Percentiles rank a stretch among this genome's conserved stretches.
These are phyloP conservation scores for Protomyces arabidopsidicola DNA, from an alignment of 1,139 yeast genomes.

Conservation along the genomic window DNA sequence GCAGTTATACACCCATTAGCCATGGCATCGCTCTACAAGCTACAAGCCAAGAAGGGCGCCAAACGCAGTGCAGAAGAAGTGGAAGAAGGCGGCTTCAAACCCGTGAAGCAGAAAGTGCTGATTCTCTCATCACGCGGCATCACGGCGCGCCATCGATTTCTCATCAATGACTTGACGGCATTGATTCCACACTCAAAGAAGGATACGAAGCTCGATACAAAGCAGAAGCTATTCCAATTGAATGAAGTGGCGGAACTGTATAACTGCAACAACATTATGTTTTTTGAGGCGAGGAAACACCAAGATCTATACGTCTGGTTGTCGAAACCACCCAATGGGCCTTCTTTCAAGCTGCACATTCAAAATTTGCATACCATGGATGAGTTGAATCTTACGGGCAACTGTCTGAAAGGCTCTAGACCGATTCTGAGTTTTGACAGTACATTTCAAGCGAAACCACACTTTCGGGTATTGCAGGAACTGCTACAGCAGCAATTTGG, in stretches of 20 bases:
- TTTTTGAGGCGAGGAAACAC: constrained; percentile 95
- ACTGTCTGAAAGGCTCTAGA: constrained; percentile 91
- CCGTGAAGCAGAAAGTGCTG: constrained; percentile 75
- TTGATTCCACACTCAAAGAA: constrained; percentile 92
- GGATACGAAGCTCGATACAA: constrained; percentile 92
- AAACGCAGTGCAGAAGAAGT: constrained; percentile 26
- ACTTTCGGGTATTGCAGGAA: constrained; percentile 73
- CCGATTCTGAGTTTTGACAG: constrained; percentile 89
- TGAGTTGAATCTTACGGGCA: constrained; percentile 93
- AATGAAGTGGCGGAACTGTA: constrained; percentile 95
- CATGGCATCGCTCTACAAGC: constrained; percentile 26
- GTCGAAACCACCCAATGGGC: constrained; percentile 96
- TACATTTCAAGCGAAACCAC: constrained; percentile 61
- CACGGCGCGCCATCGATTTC: constrained; percentile 77
- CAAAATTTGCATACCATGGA: constrained; percentile 94
- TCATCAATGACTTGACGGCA: constrained; percentile 72
- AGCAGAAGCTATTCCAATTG: constrained; percentile 78
- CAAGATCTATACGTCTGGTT: constrained; percentile 93
- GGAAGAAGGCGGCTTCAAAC: constrained; percentile 38
- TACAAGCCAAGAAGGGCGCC: constrained; percentile 17
- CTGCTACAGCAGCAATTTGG: constrained; percentile 83
- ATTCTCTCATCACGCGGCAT: constrained; percentile 93
- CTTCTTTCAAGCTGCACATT: constrained; percentile 86
- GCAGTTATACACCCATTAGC: no score
- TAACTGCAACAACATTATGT: constrained; percentile 92